Evolutionary conservation across 2,329 filamentous ascomycete species (phyloP).

Genomic region (Knoxdaviesia proteae): DNA sequence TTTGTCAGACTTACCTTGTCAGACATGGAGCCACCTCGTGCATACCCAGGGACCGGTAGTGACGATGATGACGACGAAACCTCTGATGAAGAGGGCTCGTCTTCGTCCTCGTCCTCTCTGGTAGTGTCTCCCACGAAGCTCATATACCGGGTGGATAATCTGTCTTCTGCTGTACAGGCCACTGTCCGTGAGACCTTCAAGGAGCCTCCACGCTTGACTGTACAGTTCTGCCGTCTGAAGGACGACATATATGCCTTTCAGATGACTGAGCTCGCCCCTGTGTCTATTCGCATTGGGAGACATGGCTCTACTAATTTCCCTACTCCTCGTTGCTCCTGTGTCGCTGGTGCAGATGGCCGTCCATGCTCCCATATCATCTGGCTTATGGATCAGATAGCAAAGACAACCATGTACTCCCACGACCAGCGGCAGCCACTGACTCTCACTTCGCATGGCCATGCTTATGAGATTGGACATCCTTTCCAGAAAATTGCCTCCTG

Average conservation of each 20-base stretch:
- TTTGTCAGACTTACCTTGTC: no score
- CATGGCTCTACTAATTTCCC: conserved; percentile 15
- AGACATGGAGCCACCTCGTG: no score
- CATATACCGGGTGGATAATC: conserved; percentile 18
- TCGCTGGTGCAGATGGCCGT: conserved; percentile 5
- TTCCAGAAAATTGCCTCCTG: conserved; percentile 27
- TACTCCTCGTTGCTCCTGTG: conserved; percentile 25
- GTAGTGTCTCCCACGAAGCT: conserved; percentile 19
- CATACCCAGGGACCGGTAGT: conserved; percentile 6
- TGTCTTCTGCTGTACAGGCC: conserved; percentile 15
- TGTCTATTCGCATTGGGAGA: conserved; percentile 27
- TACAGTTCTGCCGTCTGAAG: conserved; percentile 27
- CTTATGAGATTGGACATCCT: conserved; percentile 24
- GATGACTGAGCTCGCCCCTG: conserved; percentile 31
- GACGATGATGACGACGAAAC: conserved; percentile 10
- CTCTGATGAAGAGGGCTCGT: neutral
- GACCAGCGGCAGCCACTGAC: conserved; percentile 16
- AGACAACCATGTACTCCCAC: conserved; percentile 22
- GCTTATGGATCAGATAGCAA: conserved; percentile 31
- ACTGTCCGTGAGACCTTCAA: conserved; percentile 23
- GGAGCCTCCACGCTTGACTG: conserved; percentile 24
- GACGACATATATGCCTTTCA: conserved; percentile 32
- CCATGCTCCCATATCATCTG: conserved; percentile 32
- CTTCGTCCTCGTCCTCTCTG: conserved; percentile 5
- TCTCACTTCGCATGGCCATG: conserved; percentile 20